Conservation (phyloP, 192 early-diverging fungal genomes). For the Spizellomyces sp. region DNA sequence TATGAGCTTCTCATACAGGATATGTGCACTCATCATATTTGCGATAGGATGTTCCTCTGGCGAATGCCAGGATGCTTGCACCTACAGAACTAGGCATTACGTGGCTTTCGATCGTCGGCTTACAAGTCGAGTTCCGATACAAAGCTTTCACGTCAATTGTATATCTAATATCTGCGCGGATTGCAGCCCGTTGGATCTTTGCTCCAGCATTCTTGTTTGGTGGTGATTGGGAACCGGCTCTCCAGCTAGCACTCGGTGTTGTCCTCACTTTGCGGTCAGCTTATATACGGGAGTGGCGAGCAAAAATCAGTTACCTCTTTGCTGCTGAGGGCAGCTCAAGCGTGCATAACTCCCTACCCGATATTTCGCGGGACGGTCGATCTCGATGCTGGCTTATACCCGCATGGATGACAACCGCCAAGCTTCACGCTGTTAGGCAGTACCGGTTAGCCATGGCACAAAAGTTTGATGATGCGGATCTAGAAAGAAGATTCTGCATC, state of each 20-base stretch:
- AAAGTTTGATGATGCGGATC: no score
- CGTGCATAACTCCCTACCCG: no score
- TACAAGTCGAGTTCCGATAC: slow-evolving; percentile 3
- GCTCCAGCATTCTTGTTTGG: background rate
- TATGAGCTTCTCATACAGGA: no score
- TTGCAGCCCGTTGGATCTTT: background rate
- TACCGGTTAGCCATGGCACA: no score
- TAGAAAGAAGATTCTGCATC: no score
- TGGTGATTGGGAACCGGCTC: background rate
- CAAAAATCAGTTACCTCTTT: background rate
- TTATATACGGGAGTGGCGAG: background rate
- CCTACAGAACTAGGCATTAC: slow-evolving; percentile 2
- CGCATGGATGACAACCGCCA: no score
- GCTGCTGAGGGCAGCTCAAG: no score
- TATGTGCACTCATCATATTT: no score
- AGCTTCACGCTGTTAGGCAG: no score
- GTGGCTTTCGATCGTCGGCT: background rate
- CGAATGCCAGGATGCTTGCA: background rate
- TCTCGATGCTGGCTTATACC: no score
- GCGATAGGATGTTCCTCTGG: no score
- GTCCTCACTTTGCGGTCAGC: background rate
- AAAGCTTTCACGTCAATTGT: background rate
- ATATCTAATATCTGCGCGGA: background rate
- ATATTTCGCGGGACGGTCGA: no score
- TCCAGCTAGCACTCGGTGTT: background rate